phyloP scores from a whole-genome alignment of 768 basidiomycete species.

The Psilocybe sp. region DNA sequence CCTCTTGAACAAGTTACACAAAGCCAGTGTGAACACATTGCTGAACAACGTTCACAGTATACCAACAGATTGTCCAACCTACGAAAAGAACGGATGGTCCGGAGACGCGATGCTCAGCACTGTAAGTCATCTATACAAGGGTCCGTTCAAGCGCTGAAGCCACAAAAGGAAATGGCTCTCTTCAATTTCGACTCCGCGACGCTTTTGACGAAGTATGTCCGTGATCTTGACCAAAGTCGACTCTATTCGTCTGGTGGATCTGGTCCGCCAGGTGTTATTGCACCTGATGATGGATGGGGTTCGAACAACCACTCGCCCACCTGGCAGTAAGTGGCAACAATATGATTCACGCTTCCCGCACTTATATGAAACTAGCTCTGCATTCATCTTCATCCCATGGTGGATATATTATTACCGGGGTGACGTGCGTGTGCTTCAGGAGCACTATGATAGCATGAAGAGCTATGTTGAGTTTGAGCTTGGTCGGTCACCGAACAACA shows the following conservation, averaged over 20 bases:
- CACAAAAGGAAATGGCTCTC: constrained; percentile 25
- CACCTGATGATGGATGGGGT: constrained; percentile 28
- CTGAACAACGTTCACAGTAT: constrained; percentile 10
- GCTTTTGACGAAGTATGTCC: constrained; percentile 23
- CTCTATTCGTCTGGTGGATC: constrained; percentile 9
- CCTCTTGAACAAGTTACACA: constrained; percentile 6
- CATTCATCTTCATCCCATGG: constrained; percentile 27
- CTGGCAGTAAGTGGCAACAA: constrained; percentile 22
- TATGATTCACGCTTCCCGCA: background rate
- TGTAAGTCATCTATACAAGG: constrained; percentile 9
- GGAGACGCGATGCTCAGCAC: constrained; percentile 27
- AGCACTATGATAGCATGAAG: constrained; percentile 27
- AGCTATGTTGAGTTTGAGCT: constrained; percentile 26
- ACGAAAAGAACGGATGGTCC: constrained; percentile 31
- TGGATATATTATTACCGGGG: constrained; percentile 28
- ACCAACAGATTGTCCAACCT: constrained; percentile 22
- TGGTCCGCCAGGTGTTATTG: constrained; percentile 25
- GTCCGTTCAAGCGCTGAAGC: too few species aligned
- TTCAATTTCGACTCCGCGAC: constrained; percentile 24
- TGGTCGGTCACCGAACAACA: constrained; percentile 25
- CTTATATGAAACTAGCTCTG: constrained; percentile 13
- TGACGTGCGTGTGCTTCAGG: constrained; percentile 20
- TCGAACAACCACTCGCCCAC: constrained; percentile 29
- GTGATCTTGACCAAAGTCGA: constrained; percentile 23
- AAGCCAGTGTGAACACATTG: constrained; percentile 3